Conservation (phyloP, 139 green algal species). For the Coccomyxa sp. region DNA sequence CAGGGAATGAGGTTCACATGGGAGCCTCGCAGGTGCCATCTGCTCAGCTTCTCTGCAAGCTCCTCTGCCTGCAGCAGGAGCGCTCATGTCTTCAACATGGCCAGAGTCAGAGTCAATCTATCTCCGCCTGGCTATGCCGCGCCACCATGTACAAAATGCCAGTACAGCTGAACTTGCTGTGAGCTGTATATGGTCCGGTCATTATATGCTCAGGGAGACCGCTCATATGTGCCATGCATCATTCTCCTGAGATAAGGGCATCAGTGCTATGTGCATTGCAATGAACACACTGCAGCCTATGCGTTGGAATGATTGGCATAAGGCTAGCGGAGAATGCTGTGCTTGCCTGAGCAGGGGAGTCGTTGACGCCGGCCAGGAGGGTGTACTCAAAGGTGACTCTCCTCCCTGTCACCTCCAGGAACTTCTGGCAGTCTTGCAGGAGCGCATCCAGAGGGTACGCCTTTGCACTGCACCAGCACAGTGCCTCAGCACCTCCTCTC, state of each 20-base stretch:
- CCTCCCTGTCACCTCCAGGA: conserved; percentile 71
- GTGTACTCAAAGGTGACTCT: conserved; percentile 98
- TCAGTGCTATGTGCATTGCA: too few species aligned
- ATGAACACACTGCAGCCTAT: too few species aligned
- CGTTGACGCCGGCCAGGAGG: conserved; percentile 83
- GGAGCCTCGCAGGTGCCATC: conserved; percentile 42
- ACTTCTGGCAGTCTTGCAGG: conserved; percentile 68
- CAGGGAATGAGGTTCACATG: conserved; percentile 95
- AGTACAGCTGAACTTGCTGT: too few species aligned
- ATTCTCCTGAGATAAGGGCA: too few species aligned
- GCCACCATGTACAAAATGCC: too few species aligned
- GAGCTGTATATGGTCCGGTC: too few species aligned
- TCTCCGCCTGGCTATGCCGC: too few species aligned
- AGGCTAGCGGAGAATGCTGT: too few species aligned
- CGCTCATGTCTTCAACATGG: neutral
- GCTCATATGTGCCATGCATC: too few species aligned
- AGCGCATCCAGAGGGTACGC: conserved; percentile 50
- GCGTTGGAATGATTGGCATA: too few species aligned
- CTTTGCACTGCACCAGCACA: conserved; percentile 13
- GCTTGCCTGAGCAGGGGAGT: conserved; percentile 49
- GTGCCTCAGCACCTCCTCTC: neutral
- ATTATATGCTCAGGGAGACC: too few species aligned
- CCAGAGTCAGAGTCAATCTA: too few species aligned
- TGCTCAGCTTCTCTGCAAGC: conserved; percentile 69
- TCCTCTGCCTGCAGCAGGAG: conserved; percentile 72